These are phyloP conservation scores for Carallia brachiata DNA, from an alignment of 345 rosid genomes.

Conservation along the genomic window DNA sequence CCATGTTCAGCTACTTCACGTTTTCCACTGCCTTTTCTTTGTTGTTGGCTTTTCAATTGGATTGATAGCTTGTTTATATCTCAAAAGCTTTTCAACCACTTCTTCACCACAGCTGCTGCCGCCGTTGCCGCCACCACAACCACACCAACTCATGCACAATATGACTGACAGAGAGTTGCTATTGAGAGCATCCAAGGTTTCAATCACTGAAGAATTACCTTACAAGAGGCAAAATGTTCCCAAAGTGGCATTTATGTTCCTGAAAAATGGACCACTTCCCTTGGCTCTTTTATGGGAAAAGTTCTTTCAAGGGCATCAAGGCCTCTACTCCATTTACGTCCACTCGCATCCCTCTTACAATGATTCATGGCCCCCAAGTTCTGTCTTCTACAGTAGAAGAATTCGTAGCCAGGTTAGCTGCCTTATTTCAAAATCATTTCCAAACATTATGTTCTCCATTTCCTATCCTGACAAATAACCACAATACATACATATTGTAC, in stretches of 20 bases:
- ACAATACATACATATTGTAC: neutral
- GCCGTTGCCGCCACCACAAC: neutral
- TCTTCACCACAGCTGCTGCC: neutral
- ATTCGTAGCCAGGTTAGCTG: conserved; percentile 23
- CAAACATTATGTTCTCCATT: neutral
- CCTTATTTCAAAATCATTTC: neutral
- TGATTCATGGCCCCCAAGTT: conserved; percentile 9
- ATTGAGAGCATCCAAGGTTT: conserved; percentile 5
- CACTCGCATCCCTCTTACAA: conserved; percentile 9
- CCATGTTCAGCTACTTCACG: conserved; percentile 9
- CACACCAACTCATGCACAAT: conserved; percentile 12
- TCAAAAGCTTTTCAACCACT: conserved; percentile 22
- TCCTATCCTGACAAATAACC: neutral
- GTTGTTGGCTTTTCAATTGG: conserved; percentile 44
- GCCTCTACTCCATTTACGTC: conserved; percentile 14
- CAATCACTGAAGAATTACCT: neutral
- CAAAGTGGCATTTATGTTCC: conserved; percentile 23
- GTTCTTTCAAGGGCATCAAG: conserved; percentile 20
- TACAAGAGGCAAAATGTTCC: neutral
- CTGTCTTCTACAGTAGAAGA: conserved; percentile 14
- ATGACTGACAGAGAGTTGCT: conserved; percentile 22
- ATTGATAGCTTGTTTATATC: conserved; percentile 31
- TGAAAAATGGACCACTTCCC: conserved; percentile 15
- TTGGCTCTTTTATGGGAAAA: conserved; percentile 24
- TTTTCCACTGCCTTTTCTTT: conserved; percentile 30